phyloP scores from a whole-genome alignment of 805 yeast species.

The Schwanniomyces pseudopolymorphus region DNA sequence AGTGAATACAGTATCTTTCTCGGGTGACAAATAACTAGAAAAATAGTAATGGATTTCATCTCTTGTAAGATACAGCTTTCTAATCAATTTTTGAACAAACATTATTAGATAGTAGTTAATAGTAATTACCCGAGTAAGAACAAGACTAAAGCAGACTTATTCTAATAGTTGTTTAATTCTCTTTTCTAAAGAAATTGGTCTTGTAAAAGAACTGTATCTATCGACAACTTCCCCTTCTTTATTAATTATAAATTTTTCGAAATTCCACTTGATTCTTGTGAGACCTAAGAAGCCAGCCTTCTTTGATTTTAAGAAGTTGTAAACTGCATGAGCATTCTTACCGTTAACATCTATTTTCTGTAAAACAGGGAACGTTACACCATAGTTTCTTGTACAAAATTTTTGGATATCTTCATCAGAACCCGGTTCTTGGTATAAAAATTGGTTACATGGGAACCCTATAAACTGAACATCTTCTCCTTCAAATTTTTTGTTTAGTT shows the following conservation, averaged over 20 bases:
- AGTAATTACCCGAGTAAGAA: neutral
- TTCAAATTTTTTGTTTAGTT: slow-evolving; percentile 39
- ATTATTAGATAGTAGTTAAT: no score
- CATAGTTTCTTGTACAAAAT: slow-evolving; percentile 79
- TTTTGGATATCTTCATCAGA: slow-evolving; percentile 58
- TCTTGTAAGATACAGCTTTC: no score
- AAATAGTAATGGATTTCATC: no score
- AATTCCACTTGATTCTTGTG: slow-evolving; percentile 45
- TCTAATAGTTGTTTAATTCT: slow-evolving; percentile 60
- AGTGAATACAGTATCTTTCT: no score
- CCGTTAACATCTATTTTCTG: slow-evolving; percentile 91
- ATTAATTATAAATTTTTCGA: slow-evolving; percentile 43
- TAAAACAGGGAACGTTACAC: slow-evolving; percentile 88
- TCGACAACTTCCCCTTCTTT: slow-evolving; percentile 42
- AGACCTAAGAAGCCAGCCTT: slow-evolving; percentile 49
- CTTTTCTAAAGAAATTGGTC: slow-evolving; percentile 31
- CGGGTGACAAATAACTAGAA: no score
- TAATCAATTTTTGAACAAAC: no score
- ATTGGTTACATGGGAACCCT: slow-evolving; percentile 48
- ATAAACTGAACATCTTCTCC: slow-evolving; percentile 35
- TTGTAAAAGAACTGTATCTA: slow-evolving; percentile 67
- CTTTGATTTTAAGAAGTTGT: slow-evolving; percentile 65
- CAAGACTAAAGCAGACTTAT: neutral
- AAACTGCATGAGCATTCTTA: slow-evolving; percentile 73
- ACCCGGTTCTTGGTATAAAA: slow-evolving; percentile 44